Evolutionary conservation across 2,329 filamentous ascomycete species (phyloP).

Genomic region (Fusarium proliferatum): DNA sequence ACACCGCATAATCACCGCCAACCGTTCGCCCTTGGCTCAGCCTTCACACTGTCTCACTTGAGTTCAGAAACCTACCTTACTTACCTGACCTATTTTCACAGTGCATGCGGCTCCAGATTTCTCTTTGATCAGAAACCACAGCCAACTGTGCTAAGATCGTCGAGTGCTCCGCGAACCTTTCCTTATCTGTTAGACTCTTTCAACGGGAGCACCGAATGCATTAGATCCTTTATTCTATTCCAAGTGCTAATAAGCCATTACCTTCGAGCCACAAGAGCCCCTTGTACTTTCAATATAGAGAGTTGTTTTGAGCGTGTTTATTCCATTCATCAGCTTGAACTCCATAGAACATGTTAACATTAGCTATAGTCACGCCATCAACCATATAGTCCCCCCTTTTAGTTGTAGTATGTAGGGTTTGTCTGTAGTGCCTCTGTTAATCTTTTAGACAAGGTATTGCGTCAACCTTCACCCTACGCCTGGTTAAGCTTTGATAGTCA

Average conservation of each 20-base stretch:
- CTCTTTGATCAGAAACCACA: background rate
- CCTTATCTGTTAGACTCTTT: background rate
- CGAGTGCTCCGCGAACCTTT: conserved; percentile 7
- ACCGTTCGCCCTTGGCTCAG: conserved; percentile 31
- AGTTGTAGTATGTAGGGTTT: background rate
- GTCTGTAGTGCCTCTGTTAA: background rate
- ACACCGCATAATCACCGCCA: conserved; percentile 19
- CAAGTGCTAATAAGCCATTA: background rate
- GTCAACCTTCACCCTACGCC: background rate
- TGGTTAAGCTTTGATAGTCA: background rate
- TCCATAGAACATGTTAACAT: background rate
- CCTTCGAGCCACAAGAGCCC: conserved; percentile 11
- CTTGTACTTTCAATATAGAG: background rate
- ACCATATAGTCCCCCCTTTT: background rate
- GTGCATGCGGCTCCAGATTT: conserved; percentile 12
- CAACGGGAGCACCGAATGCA: conserved; percentile 5
- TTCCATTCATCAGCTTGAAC: background rate
- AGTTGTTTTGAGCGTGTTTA: background rate
- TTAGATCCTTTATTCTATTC: background rate
- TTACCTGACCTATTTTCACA: background rate
- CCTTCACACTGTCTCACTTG: conserved; percentile 16
- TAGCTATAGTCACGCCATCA: background rate
- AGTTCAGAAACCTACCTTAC: background rate
- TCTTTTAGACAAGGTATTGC: background rate
- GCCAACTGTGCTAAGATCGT: background rate